Evolutionary conservation across 306 rosid species (phyloP), one percentile per base, ranked within the genome.

Genomic region (Begonia peltatifolia): DNA sequence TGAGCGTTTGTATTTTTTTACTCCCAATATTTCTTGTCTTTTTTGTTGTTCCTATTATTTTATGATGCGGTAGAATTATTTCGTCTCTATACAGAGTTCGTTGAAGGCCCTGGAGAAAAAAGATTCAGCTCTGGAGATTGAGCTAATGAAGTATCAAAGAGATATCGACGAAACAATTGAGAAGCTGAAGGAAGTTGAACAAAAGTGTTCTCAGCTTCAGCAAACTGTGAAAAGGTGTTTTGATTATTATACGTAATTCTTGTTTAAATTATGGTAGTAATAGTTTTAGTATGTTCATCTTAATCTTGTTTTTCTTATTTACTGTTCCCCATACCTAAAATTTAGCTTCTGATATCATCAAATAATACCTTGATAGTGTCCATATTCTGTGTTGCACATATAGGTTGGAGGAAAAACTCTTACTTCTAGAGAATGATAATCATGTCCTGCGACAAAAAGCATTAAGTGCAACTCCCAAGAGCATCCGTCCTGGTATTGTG

Each of bases 361-460:
- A 14, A 14, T 41, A 11, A 44, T 42, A 46, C 49, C 6, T 18
- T 14, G 30, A 41, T 56, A 56, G 49, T 47, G 15, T 16, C 25
- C 13, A 54, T 12, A 15, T 49, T 23, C 48, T 61, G 47, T 54
- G 38, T 77, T 49, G 17, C 20, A 62, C 55, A 65, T 14, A 51
- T 47, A 90, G 99, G 61, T 88, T 86, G 4, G 87, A 79, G 77
- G 95, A 75, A 62, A 86, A 90, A 74, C 62, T 83, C 30, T 71
- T 64, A 30, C 30, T 65, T 66, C 74, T 86, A 47, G 88, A 83
- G 76, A 79, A 81, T 36, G 99, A 90, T 72, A 90, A 90, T 75
- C 95, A 63, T 0, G 68, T 90, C 61, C 76, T 90, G 69, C 87
- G 93, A 42, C 96, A 81, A 72, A 90, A 79, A 59, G 65, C 94